Evolutionary conservation across 1,284 basidiomycete species (phyloP).

Genomic region (Ceraceosorus guamensis): DNA sequence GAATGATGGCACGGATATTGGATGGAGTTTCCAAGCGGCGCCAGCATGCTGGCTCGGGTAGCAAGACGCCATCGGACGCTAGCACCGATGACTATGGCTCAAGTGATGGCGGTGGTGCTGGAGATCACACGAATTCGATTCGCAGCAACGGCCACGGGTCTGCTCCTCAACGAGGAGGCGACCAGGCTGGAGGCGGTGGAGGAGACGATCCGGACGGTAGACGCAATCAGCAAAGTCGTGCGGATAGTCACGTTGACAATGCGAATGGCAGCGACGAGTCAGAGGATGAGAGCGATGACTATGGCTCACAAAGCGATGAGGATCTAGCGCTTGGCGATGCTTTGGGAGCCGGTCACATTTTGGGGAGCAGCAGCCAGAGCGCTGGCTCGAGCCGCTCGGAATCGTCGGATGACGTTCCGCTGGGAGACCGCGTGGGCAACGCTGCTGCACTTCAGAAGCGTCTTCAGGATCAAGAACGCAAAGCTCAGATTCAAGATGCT

Average conservation of each 20-base stretch:
- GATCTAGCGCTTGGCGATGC: too few relatives aligned
- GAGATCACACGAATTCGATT: neutral
- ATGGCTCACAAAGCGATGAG: too few relatives aligned
- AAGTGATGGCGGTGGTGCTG: constrained; percentile 30
- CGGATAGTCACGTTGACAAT: constrained; percentile 3
- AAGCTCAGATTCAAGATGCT: neutral
- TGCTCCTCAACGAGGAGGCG: constrained; percentile 19
- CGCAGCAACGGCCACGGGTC: constrained; percentile 7
- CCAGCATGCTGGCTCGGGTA: neutral
- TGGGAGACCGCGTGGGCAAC: neutral
- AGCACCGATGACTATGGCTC: constrained; percentile 35
- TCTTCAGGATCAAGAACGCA: neutral
- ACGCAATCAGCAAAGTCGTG: neutral
- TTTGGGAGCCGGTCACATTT: too few relatives aligned
- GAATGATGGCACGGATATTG: neutral
- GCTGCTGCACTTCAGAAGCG: neutral
- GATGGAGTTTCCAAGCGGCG: neutral
- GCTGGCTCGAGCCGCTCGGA: constrained; percentile 7
- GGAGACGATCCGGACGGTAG: constrained; percentile 12
- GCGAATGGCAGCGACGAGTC: neutral
- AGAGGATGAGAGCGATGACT: neutral
- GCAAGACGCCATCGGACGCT: constrained; percentile 5
- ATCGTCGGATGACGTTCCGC: constrained; percentile 10
- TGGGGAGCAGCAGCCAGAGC: too few relatives aligned
- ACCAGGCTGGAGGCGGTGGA: constrained; percentile 9